Conservation (phyloP, 2,329 filamentous ascomycete species). For the Phialemonium atrogriseum region DNA sequence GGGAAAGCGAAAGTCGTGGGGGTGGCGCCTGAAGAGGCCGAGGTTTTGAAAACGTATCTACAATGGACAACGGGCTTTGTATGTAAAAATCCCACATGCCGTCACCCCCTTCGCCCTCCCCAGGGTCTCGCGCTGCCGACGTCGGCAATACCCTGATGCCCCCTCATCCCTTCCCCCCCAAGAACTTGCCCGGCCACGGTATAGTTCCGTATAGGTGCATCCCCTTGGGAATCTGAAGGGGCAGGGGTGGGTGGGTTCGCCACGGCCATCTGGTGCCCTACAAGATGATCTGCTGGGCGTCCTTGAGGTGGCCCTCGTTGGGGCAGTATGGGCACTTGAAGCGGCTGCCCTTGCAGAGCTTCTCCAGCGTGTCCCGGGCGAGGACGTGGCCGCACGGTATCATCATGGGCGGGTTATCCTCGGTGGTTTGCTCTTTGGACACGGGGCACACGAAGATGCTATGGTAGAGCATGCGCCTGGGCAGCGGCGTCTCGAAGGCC, state of each 20-base stretch:
- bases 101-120: too few relatives aligned
- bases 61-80: too few relatives aligned
- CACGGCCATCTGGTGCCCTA: conserved; percentile 23
- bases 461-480: conserved; percentile 66
- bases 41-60: too few relatives aligned
- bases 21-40: too few relatives aligned
- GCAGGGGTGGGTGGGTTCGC: not conserved
- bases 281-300: conserved; percentile 66
- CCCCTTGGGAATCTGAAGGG: not conserved
- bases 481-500: conserved; percentile 63
- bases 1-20: too few relatives aligned
- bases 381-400: conserved; percentile 93
- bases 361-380: conserved; percentile 72
- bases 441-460: conserved; percentile 97
- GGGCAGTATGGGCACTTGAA: conserved; percentile 99
- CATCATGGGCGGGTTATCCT: conserved; percentile 92
- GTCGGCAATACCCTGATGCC: too few relatives aligned
- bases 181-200: too few relatives aligned
- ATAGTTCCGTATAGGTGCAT: too few relatives aligned
- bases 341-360: conserved; percentile 66
- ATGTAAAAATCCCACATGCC: too few relatives aligned
- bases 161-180: not conserved
- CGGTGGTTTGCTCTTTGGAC: conserved; percentile 91
- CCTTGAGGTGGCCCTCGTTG: conserved; percentile 66
- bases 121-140: too few relatives aligned